Evolutionary conservation across 345 rosid genomes (phyloP), one percentile per base, ranked within the genome.

Genomic region (Eucalyptus fibrosa): DNA sequence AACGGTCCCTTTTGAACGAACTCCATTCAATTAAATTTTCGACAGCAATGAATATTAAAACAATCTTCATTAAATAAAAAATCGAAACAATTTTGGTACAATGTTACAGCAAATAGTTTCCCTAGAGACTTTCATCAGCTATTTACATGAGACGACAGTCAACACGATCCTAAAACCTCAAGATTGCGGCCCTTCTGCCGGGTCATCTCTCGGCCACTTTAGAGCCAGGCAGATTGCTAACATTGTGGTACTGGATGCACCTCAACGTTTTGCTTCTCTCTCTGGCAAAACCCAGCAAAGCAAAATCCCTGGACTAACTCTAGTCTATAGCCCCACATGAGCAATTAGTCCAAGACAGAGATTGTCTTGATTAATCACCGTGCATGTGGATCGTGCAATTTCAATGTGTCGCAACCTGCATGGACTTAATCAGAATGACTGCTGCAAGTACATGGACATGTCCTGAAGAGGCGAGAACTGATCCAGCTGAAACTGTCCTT

Each of bases 401-500:
- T 65, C 77, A 65, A 16, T 16, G 37, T 14, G 77, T 0, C 9
- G 37, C 47, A 40, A 37, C 45, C 7, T 24, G 83, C 40, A 77
- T 5, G 47, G 1, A 37, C 88, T 21, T 21, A 24, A 32, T 91
- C 88, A 93, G n/a, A 89, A 88, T 50, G 93, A 89, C 82, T 90
- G 56, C 56, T 88, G 92, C 85, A 89, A 81, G 67, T 87, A 87
- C 89, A 83, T 89, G 91, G 92, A 91, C 91, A 90, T 69, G 89
- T 93, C 95, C 77, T 94, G 92, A 87, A 90, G 59, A 16, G 93
- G 90, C 37, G 92, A 89, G 37, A 90, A 65, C 91, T 89, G 92
- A 19, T 92, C 92, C 93, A 93, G 72, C 12, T 92, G 95, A 67
- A 90, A 95, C 89, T 94, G 90, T 80, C 89, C 85, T 88, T 92